These are phyloP conservation scores for Kazachstania viticola DNA, from an alignment of 805 yeast genomes.

Conservation along the genomic window DNA sequence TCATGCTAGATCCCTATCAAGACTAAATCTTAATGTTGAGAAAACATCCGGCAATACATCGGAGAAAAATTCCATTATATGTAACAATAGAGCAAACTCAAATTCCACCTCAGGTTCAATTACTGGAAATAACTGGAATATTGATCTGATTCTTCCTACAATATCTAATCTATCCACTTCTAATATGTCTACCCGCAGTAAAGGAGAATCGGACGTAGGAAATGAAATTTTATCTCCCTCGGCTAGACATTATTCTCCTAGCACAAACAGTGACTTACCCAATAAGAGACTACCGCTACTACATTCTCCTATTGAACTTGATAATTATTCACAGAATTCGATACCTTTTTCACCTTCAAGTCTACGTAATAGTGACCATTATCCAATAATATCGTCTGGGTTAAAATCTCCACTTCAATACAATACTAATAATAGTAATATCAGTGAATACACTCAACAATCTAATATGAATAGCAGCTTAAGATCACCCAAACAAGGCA, in stretches of 20 bases:
- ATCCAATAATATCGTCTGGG: neutral
- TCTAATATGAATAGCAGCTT: conserved; percentile 1
- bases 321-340: neutral
- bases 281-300: neutral
- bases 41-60: no score
- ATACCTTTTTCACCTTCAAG: neutral
- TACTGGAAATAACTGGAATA: no score
- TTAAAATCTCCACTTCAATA: no score
- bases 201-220: no score
- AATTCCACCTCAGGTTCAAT: no score
- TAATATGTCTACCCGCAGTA: no score
- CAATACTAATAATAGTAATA: no score
- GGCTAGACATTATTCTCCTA: neutral
- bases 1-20: conserved; percentile 1
- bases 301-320: neutral
- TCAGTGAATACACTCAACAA: no score
- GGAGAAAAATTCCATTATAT: no score
- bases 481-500: conserved; percentile 10
- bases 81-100: no score
- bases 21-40: neutral
- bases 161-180: no score
- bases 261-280: neutral
- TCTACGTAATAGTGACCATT: neutral
- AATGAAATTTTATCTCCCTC: neutral
- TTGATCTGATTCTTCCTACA: conserved; percentile 5